Evolutionary conservation across 306 rosid genomes (phyloP), one percentile per base, ranked within the genome.

Genomic region (Glycine soja): DNA sequence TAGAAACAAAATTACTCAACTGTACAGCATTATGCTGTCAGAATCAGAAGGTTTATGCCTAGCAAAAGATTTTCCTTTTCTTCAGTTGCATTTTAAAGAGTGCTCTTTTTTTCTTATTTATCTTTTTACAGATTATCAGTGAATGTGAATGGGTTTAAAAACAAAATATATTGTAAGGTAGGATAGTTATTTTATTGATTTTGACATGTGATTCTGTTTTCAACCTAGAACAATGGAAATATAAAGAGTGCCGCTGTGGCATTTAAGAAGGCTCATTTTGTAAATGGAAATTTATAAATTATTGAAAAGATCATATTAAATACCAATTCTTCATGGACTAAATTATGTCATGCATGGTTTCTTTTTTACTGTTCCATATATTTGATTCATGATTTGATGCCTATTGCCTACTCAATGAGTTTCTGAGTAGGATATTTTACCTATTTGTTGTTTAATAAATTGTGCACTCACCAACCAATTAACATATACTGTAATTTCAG

Each of bases 281-380:
- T 34, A 18, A 64, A 51, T 40, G 10, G 53, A 43, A 13, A 46
- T 68, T 67, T 57, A 2, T 67, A 67, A 6, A 75, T 54, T 12
- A 56, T 54, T 43, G 76, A 61, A 54, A 45, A 6, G 18, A 75
- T 66, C 71, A 46, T 57, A 4, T 82, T 38, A n/a, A 53, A 36
- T 16, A 13, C 1, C 47, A 8, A 47, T 68, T 50, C 14, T 74
- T 43, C 5, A 2, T 34, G 36, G 32, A 67, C 38, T 46, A 75
- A 16, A 47, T 56, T 73, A 46, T 76, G 24, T 75, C 32, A 30
- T 48, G 59, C 13, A 12, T 14, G 74, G 75, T 63, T 77, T 83
- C 61, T 43, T 40, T 75, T 58, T 36, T 13, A 58, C 54, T 40
- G 57, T 62, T 53, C 40, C 19, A 72, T 52, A 7, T 53, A 65